Percentiles rank a stretch among this genome's conserved stretches.
phyloP scores from a whole-genome alignment of 2,329 filamentous ascomycete genomes.

The Aspergillus nomiae region DNA sequence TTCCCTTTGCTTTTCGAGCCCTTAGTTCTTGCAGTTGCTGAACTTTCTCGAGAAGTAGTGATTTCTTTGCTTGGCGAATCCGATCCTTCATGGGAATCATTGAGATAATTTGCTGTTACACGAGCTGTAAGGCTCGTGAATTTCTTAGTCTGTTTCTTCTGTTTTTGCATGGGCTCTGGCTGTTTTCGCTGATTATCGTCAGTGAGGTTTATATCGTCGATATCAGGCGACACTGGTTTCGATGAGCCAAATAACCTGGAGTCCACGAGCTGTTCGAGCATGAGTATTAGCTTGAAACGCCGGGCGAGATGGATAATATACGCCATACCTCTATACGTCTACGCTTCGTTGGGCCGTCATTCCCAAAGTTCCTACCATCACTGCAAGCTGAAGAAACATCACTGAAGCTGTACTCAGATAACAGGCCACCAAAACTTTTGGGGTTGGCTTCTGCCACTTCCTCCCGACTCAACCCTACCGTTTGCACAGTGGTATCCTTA shows the following conservation, averaged over 20 bases:
- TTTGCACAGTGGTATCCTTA: constrained; percentile 40
- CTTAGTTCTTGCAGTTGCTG: not conserved
- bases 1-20: constrained; percentile 18
- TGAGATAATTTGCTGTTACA: constrained; percentile 70
- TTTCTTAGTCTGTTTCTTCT: constrained; percentile 66
- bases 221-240: constrained; percentile 11
- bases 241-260: constrained; percentile 16
- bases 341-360: constrained; percentile 37
- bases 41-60: constrained; percentile 1
- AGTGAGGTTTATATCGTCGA: constrained; percentile 13
- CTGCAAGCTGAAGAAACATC: constrained; percentile 19
- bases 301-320: not conserved
- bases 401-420: constrained; percentile 46
- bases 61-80: constrained; percentile 12
- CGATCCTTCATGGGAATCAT: constrained; percentile 32
- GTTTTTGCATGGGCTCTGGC: constrained; percentile 22
- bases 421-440: constrained; percentile 35
- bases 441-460: constrained; percentile 3
- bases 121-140: constrained; percentile 75
- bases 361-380: constrained; percentile 15
- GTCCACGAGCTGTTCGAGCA: constrained; percentile 27
- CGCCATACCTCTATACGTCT: constrained; percentile 39
- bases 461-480: constrained; percentile 19
- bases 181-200: constrained; percentile 18
- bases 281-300: constrained; percentile 5